These are phyloP conservation scores for Geranium brycei DNA, from an alignment of 345 rosid genomes.

Conservation along the genomic window DNA sequence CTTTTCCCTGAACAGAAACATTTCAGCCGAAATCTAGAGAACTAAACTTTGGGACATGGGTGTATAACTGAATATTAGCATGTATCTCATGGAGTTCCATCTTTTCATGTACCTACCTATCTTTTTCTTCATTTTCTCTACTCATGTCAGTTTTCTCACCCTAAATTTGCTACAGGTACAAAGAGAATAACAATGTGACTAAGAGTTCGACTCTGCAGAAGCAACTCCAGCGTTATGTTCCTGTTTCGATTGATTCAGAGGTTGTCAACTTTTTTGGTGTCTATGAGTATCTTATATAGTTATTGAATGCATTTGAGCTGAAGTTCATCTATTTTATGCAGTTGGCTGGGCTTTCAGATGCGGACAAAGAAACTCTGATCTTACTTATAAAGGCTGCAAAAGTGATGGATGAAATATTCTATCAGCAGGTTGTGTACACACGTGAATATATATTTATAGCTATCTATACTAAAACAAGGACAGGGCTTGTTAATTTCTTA, in stretches of 20 bases:
- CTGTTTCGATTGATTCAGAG: slow-evolving; percentile 62
- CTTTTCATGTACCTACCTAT: background rate
- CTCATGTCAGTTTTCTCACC: slow-evolving; percentile 10
- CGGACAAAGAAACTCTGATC: slow-evolving; percentile 49
- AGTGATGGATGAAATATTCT: slow-evolving; percentile 65
- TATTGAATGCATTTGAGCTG: background rate
- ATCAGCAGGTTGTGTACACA: slow-evolving; percentile 43
- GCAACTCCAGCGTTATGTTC: slow-evolving; percentile 59
- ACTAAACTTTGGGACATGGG: background rate
- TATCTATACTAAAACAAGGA: no score
- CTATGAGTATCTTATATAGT: background rate
- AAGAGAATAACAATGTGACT: slow-evolving; percentile 27
- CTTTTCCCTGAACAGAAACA: background rate
- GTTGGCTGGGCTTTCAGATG: slow-evolving; percentile 57
- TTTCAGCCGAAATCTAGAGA: background rate
- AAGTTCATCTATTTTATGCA: slow-evolving; percentile 21
- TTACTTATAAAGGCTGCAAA: slow-evolving; percentile 72
- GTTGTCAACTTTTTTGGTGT: slow-evolving; percentile 21
- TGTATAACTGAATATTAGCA: background rate
- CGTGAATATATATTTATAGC: background rate
- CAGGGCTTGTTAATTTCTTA: no score
- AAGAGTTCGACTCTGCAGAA: slow-evolving; percentile 55
- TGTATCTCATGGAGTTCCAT: background rate
- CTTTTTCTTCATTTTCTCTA: background rate
- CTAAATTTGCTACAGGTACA: slow-evolving; percentile 45